A percentile compares a stretch with the other conserved stretches of the same genome.
phyloP scores from a whole-genome alignment of 805 yeast genomes.

The Candida parachauliodes region DNA sequence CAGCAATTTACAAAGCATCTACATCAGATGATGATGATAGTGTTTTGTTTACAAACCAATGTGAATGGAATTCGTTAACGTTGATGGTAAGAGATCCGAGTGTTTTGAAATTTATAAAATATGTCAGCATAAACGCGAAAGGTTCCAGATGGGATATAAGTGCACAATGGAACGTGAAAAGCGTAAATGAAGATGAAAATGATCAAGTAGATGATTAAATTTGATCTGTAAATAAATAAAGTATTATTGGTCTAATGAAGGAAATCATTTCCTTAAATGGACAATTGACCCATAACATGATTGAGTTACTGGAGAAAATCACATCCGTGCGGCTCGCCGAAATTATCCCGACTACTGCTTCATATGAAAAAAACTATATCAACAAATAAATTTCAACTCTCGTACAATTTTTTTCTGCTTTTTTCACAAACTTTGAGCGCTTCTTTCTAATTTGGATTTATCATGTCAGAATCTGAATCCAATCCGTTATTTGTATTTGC shows the following conservation, averaged over 20 bases:
- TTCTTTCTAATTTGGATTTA: too few species aligned
- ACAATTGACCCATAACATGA: too few species aligned
- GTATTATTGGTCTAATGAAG: too few species aligned
- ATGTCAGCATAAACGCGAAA: slow-evolving; percentile 80
- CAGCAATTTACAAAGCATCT: slow-evolving; percentile 67
- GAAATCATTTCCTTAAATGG: too few species aligned
- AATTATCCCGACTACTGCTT: too few species aligned
- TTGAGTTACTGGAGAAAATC: too few species aligned
- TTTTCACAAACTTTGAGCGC: not conserved
- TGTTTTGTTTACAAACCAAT: slow-evolving; percentile 74
- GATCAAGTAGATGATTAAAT: too few species aligned
- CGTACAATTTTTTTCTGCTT: slow-evolving; percentile 1
- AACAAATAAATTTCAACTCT: too few species aligned
- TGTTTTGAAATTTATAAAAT: slow-evolving; percentile 89
- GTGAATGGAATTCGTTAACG: slow-evolving; percentile 76
- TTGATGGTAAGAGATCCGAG: slow-evolving; percentile 79
- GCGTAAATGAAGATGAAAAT: slow-evolving; percentile 29
- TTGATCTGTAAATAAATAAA: not conserved
- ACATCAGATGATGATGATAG: slow-evolving; percentile 60
- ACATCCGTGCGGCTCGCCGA: too few species aligned
- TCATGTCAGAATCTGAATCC: slow-evolving; percentile 21
- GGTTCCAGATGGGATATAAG: slow-evolving; percentile 92
- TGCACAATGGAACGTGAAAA: slow-evolving; percentile 72
- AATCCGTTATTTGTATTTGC: slow-evolving; percentile 39
- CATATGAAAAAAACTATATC: too few species aligned